Evolutionary conservation across 2,329 filamentous ascomycete genomes (phyloP), one percentile per base, ranked within the genome.

Genomic region (Daldinia sp.): DNA sequence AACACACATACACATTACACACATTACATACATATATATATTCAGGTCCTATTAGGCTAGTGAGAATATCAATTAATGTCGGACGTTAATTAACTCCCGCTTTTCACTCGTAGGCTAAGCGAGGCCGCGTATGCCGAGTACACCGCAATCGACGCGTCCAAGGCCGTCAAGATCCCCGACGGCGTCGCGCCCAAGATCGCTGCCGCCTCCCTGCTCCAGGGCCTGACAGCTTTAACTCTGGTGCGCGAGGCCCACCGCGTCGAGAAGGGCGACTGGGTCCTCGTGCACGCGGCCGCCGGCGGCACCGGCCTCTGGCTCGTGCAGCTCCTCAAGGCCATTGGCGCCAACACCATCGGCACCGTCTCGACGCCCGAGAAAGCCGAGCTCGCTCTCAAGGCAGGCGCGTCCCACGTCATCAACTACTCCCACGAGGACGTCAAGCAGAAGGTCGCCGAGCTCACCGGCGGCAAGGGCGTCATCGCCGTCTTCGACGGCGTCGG

Each of bases 401-500:
- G 93, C 6, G 93, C 93, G 0, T 87, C 90, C 74, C 89, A 90
- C 72, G 82, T 91, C 63, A 85, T 97, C 73, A 90, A 93, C 78
- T 95, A 94, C 72, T 79, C 80, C 48, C 79, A 82, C 35, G 89
- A 90, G 54, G 84, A 86, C 69, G 82, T 91, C 26, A 86, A 87
- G 63, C 80, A 79, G 41, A 84, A 87, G 77, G 89, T 93, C 5
- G 83, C 86, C 74, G 86, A 92, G 77, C 89, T 93, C 55, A 97
- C 93, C 0, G 87, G 84, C 1, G 91, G 91, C 0, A 82, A 89
- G 67, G 94, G 94, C 6, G 90, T 91, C 2, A 87, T 89, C 70
- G 93, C 90, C 9, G 91, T 97, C 30, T 97, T 93, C 77, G 94
- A 97, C 78, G 92, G 92, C 5, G 93, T 97, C 2, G 94, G 94